Evolutionary conservation across 352 stramenopile genomes (phyloP).

Genomic region (Globisporangium emineosum): DNA sequence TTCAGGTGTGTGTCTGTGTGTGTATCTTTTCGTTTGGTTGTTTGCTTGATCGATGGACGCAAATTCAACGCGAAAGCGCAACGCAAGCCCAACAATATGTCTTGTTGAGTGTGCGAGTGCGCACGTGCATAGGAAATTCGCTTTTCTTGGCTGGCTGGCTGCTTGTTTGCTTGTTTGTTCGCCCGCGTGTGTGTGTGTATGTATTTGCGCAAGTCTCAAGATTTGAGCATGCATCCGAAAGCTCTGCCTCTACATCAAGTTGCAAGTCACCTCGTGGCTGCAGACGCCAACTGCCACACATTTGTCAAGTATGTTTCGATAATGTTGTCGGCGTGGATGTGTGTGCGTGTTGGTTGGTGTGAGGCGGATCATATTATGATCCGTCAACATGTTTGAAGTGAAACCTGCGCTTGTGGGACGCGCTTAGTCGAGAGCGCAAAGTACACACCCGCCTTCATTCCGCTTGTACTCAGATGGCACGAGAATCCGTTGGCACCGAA

Average conservation of each 20-base stretch:
- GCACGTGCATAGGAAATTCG: background rate
- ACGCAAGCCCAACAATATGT: background rate
- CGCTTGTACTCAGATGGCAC: constrained; percentile 3
- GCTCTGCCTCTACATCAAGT: background rate
- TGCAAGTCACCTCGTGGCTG: background rate
- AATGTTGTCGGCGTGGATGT: too few relatives aligned
- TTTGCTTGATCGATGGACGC: background rate
- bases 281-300: background rate
- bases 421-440: background rate
- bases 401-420: background rate
- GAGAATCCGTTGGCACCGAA: background rate
- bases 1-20: background rate
- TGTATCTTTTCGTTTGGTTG: background rate
- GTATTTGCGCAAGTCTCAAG: background rate
- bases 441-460: background rate
- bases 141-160: too few relatives aligned
- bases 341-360: too few relatives aligned
- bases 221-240: background rate
- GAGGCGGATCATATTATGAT: too few relatives aligned
- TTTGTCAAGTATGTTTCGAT: too few relatives aligned
- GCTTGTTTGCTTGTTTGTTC: background rate
- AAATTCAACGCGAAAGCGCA: background rate
- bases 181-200: too few relatives aligned
- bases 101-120: background rate
- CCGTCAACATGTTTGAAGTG: background rate